phyloP scores from a whole-genome alignment of 805 yeast genomes.

The Metschnikowia corniflorae region DNA sequence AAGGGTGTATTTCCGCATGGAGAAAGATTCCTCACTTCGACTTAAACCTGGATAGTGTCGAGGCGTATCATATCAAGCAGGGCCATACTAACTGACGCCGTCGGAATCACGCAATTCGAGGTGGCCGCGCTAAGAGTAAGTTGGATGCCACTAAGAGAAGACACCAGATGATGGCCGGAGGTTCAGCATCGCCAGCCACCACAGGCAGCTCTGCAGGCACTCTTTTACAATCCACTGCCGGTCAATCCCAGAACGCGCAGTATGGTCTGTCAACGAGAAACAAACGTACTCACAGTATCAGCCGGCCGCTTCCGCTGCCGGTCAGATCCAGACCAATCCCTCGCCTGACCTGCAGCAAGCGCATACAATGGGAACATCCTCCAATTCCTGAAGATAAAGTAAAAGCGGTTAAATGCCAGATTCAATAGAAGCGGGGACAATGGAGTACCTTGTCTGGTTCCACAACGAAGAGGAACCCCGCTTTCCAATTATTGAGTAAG shows the following conservation, averaged over 20 bases:
- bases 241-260: slow-evolving; percentile 19
- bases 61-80: slow-evolving; percentile 73
- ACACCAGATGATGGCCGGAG: slow-evolving; percentile 48
- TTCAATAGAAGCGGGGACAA: too few species aligned
- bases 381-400: too few species aligned
- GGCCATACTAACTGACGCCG: slow-evolving; percentile 85
- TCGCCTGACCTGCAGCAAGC: slow-evolving; percentile 22
- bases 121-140: slow-evolving; percentile 84
- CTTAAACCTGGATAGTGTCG: slow-evolving; percentile 75
- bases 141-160: slow-evolving; percentile 79
- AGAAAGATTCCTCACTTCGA: slow-evolving; percentile 97
- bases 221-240: slow-evolving; percentile 38
- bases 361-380: too few species aligned
- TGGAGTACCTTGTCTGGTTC: too few species aligned
- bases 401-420: too few species aligned
- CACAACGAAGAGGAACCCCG: too few species aligned
- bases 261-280: slow-evolving; percentile 14
- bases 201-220: slow-evolving; percentile 22
- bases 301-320: slow-evolving; percentile 8
- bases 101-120: slow-evolving; percentile 88
- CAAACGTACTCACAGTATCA: slow-evolving; percentile 6
- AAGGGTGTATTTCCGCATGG: slow-evolving; percentile 83
- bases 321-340: slow-evolving; percentile 13
- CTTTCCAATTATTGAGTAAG: too few species aligned
- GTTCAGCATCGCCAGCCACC: slow-evolving; percentile 20